Evolutionary conservation across 352 stramenopile genomes (phyloP), one percentile per base, ranked within the genome.

Genomic region (Pythium brachiatum): DNA sequence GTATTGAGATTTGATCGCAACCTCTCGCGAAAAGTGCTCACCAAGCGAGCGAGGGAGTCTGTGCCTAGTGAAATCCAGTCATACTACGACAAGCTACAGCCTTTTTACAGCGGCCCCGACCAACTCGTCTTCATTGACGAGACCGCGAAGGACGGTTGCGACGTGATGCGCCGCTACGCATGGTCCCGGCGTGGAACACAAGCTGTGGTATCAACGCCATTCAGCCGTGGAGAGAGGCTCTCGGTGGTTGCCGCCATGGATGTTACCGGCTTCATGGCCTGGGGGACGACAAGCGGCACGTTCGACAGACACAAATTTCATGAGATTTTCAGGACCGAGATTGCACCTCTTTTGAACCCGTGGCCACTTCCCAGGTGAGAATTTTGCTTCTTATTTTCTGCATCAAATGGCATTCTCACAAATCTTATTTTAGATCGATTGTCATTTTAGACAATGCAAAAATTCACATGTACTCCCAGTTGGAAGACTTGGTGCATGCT

Each of bases 401-500:
- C 38, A 46, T 46, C 3, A 7, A 4, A 18, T 46, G 38, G 13
- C 38, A 46, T 46, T 46, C 38, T 46, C 18, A 46, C 38, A 46
- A 46, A 46, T 4, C 38, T n/a, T 13, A 3, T 46, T 46, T 3
- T 11, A 57, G 96, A 18, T 79, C 77, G 2, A 85, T 93, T 47
- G 66, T 98, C 39, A 68, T 98, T 18, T 55, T 77, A 26, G 63
- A 73, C 21, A 72, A 73, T 32, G 60, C 77, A 0, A 75, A 74
- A 18, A 89, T 95, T 5, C 76, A 98, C 21, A 94, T 98, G 59
- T 98, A 98, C 72, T 79, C 88, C 21, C 92, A 94, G 55, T 86
- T 98, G 63, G 68, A 89, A 21, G 90, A 97, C 55, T 95, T 97
- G 56, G 93, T 98, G 44, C 96, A 89, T 72, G 96, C 97, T 44